Base-by-base conservation (phyloP, 106 monocot genomes). In the Acorus calamus region DNA sequence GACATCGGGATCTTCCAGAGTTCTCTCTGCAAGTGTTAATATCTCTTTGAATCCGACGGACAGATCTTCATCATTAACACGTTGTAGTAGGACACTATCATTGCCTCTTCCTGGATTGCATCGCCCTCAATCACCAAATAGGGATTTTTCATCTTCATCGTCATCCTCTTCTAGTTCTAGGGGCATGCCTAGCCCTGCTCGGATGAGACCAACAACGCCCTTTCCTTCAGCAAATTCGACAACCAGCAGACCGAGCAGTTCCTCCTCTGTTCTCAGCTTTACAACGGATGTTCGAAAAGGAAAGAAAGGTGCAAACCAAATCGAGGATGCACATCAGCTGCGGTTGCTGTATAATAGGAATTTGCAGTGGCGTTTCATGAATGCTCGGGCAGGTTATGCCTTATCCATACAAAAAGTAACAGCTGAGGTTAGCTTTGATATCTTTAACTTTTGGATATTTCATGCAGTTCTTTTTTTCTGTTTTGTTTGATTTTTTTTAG, bases 281-380 rank as follows among this genome's bases (percentile, higher is more conserved):
- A 66, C 78, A 57, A 62, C 9, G 41, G 72, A 78, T 66, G 65
- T 63, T 49, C 56, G 68, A 57, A 94, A 73, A 73, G 84, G 81
- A 60, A 84, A 82, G 69, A 81, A 71, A 71, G 76, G 54, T 51
- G 63, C 77, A 58, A 80, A 50, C 28, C 73, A 83, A 10, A 67
- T 77, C 10, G 87, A 90, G 59, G 84, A 87, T 78, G 80, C 60
- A 42, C 89, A 89, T 74, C 81, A 90, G 50, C 60, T 94, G 64
- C 68, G 81, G n/a, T 42, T 94, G 47, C 68, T 84, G 52, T 57
- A 94, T 52, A 87, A 74, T 64, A 79, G 79, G 66, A 63, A 63
- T 50, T 68, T 87, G 73, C 94, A 90, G 56, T 94, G 94, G 94
- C 81, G 73, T 47, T 84, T 87, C 50, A 67, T 84, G 9, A 94